Conservation (phyloP, 208 protist genomes). For the Acanthamoeba sp. region DNA sequence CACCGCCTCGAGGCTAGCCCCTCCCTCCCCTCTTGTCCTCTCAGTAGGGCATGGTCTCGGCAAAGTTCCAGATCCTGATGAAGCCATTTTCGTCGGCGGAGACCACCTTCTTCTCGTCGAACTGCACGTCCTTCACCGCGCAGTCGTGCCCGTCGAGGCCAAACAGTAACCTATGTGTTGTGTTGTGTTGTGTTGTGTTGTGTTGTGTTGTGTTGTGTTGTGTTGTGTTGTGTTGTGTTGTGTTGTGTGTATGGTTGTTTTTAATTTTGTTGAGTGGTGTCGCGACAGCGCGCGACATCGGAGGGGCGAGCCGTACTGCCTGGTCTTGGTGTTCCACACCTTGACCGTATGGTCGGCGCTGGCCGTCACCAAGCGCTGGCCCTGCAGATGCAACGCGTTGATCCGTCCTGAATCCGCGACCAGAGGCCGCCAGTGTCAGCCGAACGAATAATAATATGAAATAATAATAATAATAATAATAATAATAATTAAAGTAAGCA, state of each 20-base stretch:
- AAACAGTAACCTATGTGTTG: neutral
- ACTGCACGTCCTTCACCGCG: constrained; percentile 17
- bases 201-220: too few species aligned
- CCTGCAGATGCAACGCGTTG: constrained; percentile 26
- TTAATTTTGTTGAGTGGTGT: too few species aligned
- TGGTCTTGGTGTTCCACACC: constrained; percentile 20
- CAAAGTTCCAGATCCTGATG: constrained; percentile 33
- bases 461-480: neutral
- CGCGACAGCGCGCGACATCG: too few species aligned
- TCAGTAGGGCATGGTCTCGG: constrained; percentile 35
- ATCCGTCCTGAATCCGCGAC: neutral
- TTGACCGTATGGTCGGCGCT: constrained; percentile 27
- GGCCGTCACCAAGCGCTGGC: neutral
- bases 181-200: too few species aligned
- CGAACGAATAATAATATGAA: neutral
- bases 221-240: too few species aligned
- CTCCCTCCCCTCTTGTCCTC: too few species aligned
- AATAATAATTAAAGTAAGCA: neutral
- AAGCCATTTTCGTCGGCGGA: neutral
- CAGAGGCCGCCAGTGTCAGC: neutral
- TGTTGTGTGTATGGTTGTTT: too few species aligned
- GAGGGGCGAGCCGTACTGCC: neutral
- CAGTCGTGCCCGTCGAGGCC: neutral
- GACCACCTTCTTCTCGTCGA: constrained; percentile 58
- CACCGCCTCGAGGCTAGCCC: too few species aligned